Evolutionary conservation across 2,329 filamentous ascomycete genomes (phyloP), one percentile per base, ranked within the genome.

Genomic region (Triangularia setosa): DNA sequence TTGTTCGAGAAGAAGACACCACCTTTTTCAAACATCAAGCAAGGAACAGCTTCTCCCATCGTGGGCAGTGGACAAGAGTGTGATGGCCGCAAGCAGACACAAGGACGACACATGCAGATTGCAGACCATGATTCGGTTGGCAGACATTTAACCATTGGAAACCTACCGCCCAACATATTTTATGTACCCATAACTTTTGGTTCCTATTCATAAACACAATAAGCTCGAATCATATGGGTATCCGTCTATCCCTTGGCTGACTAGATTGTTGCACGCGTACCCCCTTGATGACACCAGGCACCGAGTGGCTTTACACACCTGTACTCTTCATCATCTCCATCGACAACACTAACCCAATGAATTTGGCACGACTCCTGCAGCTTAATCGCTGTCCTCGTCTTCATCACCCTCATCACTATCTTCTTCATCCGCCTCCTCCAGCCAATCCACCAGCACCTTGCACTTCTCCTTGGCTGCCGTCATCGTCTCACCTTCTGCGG

Each of bases 371-470:
- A n/a, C 53, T 60, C 33, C 33, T 40, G 33, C 16, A 54, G 54
- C 30, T 23, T 64, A 61, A 58, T 76, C 74, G 6, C 79, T 77
- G 6, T 80, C 78, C 0, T 80, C 78, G 0, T 87, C 85, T 1
- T 88, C 86, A 6, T 87, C 86, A 1, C 90, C 89, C n/a, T 88
- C 87, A 66, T 87, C 87, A 67, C 88, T 87, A 35, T 84, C 81
- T 69, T 89, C 87, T 68, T 89, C 88, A 58, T 89, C 87, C 1
- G 90, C 91, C 73, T 93, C 89, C 72, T 90, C 90, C 70, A 94
- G 76, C 87, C 93, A 92, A 72, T 96, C 91, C 54, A 98, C 88
- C 75, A 98, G 86, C 60, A 88, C 87, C 72, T 87, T 83, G 64
- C 91, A 92, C 79, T 90, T 90, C 66, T 85, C 85, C 74, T 89